Percentiles rank a stretch among this genome's conserved stretches.
phyloP scores from a whole-genome alignment of 108 stramenopile species.

The Nitzschia sp. region DNA sequence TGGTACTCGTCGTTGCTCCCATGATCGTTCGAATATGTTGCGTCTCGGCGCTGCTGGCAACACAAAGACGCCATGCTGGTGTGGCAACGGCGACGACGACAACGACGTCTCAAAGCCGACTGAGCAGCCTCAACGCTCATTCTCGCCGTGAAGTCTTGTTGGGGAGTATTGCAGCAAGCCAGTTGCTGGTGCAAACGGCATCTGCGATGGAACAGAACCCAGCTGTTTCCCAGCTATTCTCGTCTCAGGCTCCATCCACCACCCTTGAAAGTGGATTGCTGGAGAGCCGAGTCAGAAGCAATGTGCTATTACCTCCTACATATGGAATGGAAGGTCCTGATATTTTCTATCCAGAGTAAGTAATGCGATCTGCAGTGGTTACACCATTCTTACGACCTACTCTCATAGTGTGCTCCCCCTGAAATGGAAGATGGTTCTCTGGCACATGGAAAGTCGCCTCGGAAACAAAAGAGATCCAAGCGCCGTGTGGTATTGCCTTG shows the following conservation, averaged over 20 bases:
- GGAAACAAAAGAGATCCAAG: slow-evolving; percentile 50
- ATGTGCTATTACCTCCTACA: slow-evolving; percentile 53
- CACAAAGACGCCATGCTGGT: not conserved
- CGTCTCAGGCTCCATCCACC: not conserved
- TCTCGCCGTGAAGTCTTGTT: not conserved
- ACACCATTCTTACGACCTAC: not conserved
- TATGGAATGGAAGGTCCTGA: slow-evolving; percentile 70
- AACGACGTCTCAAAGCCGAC: too few species aligned
- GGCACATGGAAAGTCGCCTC: slow-evolving; percentile 66
- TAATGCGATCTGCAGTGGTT: not conserved
- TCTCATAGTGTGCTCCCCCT: not conserved
- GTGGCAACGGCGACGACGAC: too few species aligned
- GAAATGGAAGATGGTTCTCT: slow-evolving; percentile 34
- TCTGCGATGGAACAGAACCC: not conserved
- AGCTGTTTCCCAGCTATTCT: too few species aligned
- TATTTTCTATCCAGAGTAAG: slow-evolving; percentile 65
- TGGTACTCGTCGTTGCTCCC: too few species aligned
- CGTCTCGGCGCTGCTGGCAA: not conserved
- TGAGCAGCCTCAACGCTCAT: not conserved
- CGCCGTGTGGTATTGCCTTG: slow-evolving; percentile 73
- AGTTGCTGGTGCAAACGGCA: not conserved
- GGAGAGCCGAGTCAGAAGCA: slow-evolving; percentile 40
- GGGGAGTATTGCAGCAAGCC: not conserved
- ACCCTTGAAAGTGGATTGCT: slow-evolving; percentile 32
- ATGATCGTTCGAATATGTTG: too few species aligned